A percentile compares a stretch with the other conserved stretches of the same genome.
These are phyloP conservation scores for Ophiostoma fasciatum DNA, from an alignment of 2,329 filamentous ascomycete genomes.

Conservation along the genomic window DNA sequence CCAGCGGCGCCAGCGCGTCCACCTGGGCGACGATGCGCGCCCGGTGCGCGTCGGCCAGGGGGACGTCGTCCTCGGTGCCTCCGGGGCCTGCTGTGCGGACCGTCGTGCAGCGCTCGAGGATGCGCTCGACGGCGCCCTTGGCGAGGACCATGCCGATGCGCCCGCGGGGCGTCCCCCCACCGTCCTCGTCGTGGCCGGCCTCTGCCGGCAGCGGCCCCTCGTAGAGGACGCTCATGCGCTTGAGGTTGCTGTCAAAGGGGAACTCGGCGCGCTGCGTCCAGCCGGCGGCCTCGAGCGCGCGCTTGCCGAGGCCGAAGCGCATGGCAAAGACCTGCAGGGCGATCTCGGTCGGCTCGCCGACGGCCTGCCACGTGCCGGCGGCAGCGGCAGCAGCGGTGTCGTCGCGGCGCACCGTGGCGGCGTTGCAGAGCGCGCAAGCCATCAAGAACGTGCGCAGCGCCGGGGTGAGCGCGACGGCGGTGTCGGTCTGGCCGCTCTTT, in stretches of 20 bases:
- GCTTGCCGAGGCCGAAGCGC: slow-evolving; percentile 47
- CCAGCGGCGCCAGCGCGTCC: slow-evolving; percentile 46
- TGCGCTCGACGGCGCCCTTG: slow-evolving; percentile 47
- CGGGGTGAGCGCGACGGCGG: slow-evolving; percentile 27
- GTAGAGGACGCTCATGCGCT: slow-evolving; percentile 69
- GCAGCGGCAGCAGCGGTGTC: too few species aligned
- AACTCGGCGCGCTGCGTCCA: slow-evolving; percentile 56
- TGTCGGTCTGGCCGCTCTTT: not conserved
- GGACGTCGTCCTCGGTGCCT: slow-evolving; percentile 23
- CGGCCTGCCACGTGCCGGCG: slow-evolving; percentile 47
- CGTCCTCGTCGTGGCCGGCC: slow-evolving; percentile 17
- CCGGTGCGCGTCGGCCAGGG: slow-evolving; percentile 36
- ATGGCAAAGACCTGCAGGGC: slow-evolving; percentile 62
- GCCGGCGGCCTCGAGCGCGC: slow-evolving; percentile 32
- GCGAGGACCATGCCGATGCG: slow-evolving; percentile 40
- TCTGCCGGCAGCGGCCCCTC: too few species aligned
- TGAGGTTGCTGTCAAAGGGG: slow-evolving; percentile 65
- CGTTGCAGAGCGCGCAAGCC: slow-evolving; percentile 49
- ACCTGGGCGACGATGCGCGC: slow-evolving; percentile 36
- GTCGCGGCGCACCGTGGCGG: slow-evolving; percentile 42
- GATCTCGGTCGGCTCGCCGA: slow-evolving; percentile 60
- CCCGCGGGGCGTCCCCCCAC: slow-evolving; percentile 18
- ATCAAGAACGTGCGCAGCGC: slow-evolving; percentile 36
- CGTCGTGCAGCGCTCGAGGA: slow-evolving; percentile 40
- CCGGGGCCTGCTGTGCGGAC: slow-evolving; percentile 26